phyloP scores from a whole-genome alignment of 805 yeast species.

The Suhomyces sp. region DNA sequence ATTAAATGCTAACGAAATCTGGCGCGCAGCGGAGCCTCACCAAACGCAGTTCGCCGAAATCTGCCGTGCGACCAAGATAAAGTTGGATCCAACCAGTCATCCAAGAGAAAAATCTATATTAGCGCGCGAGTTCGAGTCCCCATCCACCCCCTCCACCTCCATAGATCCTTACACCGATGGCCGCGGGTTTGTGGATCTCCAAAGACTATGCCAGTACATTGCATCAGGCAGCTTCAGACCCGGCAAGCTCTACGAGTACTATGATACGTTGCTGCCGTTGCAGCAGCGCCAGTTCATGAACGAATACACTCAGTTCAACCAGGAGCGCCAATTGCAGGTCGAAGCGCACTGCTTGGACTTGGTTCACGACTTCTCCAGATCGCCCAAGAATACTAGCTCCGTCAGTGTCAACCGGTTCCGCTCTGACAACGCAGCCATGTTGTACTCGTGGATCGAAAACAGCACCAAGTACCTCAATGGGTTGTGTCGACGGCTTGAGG shows the following conservation, averaged over 20 bases:
- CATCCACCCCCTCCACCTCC: background rate
- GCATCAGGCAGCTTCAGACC: constrained; percentile 12
- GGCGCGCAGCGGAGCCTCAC: background rate
- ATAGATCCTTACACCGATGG: constrained; percentile 12
- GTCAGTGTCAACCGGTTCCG: constrained; percentile 6
- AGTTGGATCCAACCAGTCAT: background rate
- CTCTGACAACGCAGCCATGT: constrained; percentile 7
- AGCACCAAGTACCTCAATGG: constrained; percentile 5
- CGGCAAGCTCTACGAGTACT: constrained; percentile 16
- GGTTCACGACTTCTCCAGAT: constrained; percentile 9
- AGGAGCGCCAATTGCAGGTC: constrained; percentile 24
- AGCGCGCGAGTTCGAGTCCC: background rate
- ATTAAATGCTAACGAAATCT: background rate
- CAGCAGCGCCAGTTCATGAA: constrained; percentile 20
- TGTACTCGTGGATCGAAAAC: constrained; percentile 14
- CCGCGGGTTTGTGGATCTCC: constrained; percentile 20
- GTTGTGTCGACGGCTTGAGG: background rate
- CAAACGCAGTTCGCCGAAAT: background rate
- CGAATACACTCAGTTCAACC: constrained; percentile 22
- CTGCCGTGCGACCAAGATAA: background rate
- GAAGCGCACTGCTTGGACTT: constrained; percentile 23
- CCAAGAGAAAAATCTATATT: too few relatives aligned
- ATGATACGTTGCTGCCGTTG: constrained; percentile 15
- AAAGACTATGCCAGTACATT: constrained; percentile 23
- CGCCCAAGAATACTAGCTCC: background rate